phyloP scores from a whole-genome alignment of 2,329 filamentous ascomycete genomes.

The Lasiodiplodia sp. region DNA sequence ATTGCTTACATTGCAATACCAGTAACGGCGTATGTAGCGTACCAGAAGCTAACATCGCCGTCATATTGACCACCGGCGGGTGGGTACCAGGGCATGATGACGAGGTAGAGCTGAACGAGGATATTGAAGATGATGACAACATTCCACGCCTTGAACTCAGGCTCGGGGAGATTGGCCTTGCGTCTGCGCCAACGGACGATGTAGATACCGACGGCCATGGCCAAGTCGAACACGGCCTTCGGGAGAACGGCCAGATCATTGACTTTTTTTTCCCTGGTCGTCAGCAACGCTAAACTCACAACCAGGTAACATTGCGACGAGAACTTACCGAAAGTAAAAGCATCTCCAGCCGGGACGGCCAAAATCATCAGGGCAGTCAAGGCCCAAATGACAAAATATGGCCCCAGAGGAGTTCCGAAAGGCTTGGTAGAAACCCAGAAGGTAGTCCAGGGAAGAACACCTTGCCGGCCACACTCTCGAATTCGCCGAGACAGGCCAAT shows the following conservation, averaged over 20 bases:
- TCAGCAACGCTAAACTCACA: not conserved
- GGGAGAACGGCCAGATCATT: conserved; percentile 68
- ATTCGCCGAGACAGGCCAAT: conserved; percentile 70
- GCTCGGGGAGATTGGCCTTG: conserved; percentile 55
- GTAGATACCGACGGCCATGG: conserved; percentile 65
- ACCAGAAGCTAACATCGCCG: conserved; percentile 76
- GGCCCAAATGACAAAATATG: conserved; percentile 65
- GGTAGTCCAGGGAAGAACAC: conserved; percentile 65
- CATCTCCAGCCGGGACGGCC: conserved; percentile 67
- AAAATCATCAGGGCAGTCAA: conserved; percentile 67
- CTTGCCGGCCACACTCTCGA: conserved; percentile 68
- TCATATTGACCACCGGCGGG: conserved; percentile 65
- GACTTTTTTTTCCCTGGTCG: conserved; percentile 48
- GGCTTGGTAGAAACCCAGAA: conserved; percentile 70
- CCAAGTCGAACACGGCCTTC: conserved; percentile 62
- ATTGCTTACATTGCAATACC: conserved; percentile 70
- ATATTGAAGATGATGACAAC: conserved; percentile 66
- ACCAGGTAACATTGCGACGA: not conserved
- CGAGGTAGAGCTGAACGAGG: conserved; percentile 65
- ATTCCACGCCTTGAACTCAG: conserved; percentile 68
- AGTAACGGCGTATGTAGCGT: conserved; percentile 71
- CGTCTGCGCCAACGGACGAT: conserved; percentile 64
- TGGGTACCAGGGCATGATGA: conserved; percentile 77
- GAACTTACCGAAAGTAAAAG: conserved; percentile 65
- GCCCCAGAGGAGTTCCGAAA: conserved; percentile 68